These are phyloP conservation scores for Cladosporium cucumerinum DNA, from an alignment of 2,329 filamentous ascomycete genomes.

Conservation along the genomic window DNA sequence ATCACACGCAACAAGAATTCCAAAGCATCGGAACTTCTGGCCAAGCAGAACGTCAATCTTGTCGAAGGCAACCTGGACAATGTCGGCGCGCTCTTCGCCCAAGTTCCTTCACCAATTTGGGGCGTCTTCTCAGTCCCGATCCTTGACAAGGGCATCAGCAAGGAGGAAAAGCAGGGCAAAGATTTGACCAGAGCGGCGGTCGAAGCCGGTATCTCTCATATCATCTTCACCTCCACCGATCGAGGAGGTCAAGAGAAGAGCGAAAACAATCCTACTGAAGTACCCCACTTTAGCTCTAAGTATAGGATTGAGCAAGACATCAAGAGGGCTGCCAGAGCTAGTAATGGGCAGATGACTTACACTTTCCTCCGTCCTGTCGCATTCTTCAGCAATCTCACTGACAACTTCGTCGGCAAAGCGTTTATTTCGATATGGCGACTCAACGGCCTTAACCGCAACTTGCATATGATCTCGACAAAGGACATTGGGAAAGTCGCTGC, in stretches of 20 bases:
- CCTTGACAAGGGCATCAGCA: constrained; percentile 13
- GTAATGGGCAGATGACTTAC: constrained; percentile 53
- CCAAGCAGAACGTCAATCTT: constrained; percentile 49
- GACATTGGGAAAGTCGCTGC: constrained; percentile 52
- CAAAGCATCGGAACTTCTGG: constrained; percentile 39
- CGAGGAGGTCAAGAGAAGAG: constrained; percentile 56
- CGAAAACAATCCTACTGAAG: constrained; percentile 51
- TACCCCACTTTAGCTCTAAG: constrained; percentile 62
- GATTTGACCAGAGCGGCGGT: constrained; percentile 51
- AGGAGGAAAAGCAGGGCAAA: constrained; percentile 56
- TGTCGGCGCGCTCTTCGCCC: constrained; percentile 48
- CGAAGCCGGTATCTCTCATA: constrained; percentile 55
- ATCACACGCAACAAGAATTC: constrained; percentile 58
- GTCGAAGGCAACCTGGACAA: constrained; percentile 59
- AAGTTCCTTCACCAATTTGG: constrained; percentile 27
- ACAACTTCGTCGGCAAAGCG: constrained; percentile 47
- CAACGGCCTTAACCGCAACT: constrained; percentile 18
- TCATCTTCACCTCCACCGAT: constrained; percentile 53
- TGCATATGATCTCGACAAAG: constrained; percentile 40
- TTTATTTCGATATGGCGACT: constrained; percentile 46
- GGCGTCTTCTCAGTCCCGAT: constrained; percentile 29
- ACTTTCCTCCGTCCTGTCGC: constrained; percentile 60
- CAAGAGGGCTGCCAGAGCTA: neutral
- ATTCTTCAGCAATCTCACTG: constrained; percentile 60
- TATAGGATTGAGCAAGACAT: constrained; percentile 58